Evolutionary conservation across 2,329 filamentous ascomycete species (phyloP).

Genomic region (Malbranchea cinnamomea): DNA sequence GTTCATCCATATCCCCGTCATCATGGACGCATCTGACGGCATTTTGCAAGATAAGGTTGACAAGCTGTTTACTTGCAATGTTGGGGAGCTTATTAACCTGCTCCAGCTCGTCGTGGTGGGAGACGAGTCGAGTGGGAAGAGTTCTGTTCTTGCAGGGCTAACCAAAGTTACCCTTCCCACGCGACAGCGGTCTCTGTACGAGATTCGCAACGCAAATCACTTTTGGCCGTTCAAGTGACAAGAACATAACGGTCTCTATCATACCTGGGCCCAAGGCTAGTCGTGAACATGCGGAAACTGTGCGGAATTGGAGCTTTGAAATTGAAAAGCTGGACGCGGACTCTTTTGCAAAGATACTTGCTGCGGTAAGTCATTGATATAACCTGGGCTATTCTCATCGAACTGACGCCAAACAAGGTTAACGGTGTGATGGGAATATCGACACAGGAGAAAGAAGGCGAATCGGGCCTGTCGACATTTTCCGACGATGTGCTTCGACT

Average conservation of each 20-base stretch:
- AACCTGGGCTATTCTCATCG: not conserved
- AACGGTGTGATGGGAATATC: conserved; percentile 15
- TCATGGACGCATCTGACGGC: no score
- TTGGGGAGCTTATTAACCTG: conserved; percentile 19
- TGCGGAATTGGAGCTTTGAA: conserved; percentile 15
- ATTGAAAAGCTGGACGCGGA: conserved; percentile 10
- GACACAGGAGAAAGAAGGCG: conserved; percentile 7
- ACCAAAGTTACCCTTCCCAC: conserved; percentile 26
- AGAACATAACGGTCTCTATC: conserved; percentile 20
- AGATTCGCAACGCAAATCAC: conserved; percentile 34
- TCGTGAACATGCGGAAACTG: conserved; percentile 9
- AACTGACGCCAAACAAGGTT: conserved; percentile 9
- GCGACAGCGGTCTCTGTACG: conserved; percentile 26
- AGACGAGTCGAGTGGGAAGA: conserved; percentile 27
- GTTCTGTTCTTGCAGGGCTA: conserved; percentile 18
- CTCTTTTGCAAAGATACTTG: conserved; percentile 14
- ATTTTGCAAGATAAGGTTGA: conserved; percentile 22
- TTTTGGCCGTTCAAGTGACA: conserved; percentile 18
- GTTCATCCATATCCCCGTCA: no score
- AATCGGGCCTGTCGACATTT: conserved; percentile 17
- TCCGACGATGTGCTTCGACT: conserved; percentile 28
- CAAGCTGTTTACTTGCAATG: conserved; percentile 20
- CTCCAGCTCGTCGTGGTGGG: conserved; percentile 25
- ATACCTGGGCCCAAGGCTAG: conserved; percentile 19
- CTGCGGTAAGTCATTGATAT: conserved; percentile 13